phyloP scores from a whole-genome alignment of 106 monocot species.

The Dendrobium officinale region DNA sequence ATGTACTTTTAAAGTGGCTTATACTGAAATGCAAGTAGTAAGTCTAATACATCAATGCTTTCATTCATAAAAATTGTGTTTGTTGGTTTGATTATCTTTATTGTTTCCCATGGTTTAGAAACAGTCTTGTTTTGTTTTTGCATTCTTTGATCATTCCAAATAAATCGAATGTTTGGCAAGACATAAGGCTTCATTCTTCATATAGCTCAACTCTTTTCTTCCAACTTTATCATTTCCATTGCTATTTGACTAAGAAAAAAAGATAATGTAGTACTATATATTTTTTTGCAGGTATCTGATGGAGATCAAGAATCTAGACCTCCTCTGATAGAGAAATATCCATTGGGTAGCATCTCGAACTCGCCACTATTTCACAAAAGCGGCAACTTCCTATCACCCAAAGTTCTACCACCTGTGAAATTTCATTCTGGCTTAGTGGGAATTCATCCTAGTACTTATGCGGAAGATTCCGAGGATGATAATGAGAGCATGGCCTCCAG shows the following conservation, averaged over 20 bases:
- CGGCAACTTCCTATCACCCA: conserved; percentile 35
- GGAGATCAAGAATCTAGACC: conserved; percentile 25
- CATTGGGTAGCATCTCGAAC: conserved; percentile 9
- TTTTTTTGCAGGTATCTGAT: conserved; percentile 31
- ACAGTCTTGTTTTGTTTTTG: too few relatives aligned
- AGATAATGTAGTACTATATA: background rate
- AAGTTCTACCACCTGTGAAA: conserved; percentile 34
- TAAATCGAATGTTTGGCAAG: background rate
- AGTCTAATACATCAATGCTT: background rate
- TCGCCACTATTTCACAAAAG: conserved; percentile 19
- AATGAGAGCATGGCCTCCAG: conserved; percentile 53
- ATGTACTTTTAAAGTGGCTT: background rate
- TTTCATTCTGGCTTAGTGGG: conserved; percentile 35
- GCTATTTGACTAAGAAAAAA: background rate
- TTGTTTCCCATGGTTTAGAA: background rate
- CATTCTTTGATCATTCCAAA: background rate
- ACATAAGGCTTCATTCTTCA: background rate
- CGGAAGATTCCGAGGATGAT: conserved; percentile 43
- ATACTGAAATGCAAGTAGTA: background rate
- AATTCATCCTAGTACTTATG: conserved; percentile 3
- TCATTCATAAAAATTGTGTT: too few relatives aligned
- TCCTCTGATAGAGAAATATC: conserved; percentile 46
- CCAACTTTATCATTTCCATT: background rate
- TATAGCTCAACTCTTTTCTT: background rate
- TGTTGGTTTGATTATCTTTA: background rate